A percentile compares a stretch with the other conserved stretches of the same genome.
These are phyloP conservation scores for Amyloporia xantha DNA, from an alignment of 768 basidiomycete genomes.

Conservation along the genomic window DNA sequence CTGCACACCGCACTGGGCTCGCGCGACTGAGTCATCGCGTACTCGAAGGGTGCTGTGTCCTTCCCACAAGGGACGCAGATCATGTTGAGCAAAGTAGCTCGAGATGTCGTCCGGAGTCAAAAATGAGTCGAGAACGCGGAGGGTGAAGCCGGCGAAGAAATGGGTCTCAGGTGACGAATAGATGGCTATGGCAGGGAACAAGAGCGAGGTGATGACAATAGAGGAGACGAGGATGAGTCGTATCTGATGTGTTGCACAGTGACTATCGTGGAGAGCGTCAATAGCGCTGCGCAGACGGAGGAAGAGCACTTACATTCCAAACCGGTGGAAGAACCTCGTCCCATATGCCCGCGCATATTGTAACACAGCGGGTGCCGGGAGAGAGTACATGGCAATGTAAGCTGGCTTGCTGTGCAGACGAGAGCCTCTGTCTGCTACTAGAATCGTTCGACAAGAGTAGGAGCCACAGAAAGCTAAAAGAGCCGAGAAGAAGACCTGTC, in stretches of 20 bases:
- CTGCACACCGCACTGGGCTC: constrained; percentile 63
- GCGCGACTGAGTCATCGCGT: constrained; percentile 63
- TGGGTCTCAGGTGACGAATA: constrained; percentile 71
- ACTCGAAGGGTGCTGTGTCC: constrained; percentile 55
- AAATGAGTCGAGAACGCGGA: constrained; percentile 57
- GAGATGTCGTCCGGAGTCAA: constrained; percentile 46
- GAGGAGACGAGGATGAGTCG: constrained; percentile 83
- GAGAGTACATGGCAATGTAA: constrained; percentile 5
- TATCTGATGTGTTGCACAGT: constrained; percentile 87
- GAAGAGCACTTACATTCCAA: constrained; percentile 73
- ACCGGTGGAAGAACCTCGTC: constrained; percentile 55
- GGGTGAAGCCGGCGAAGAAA: constrained; percentile 45
- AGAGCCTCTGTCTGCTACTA: too few species aligned
- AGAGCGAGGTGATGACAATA: constrained; percentile 82
- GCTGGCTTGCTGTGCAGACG: too few species aligned
- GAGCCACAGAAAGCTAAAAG: too few species aligned
- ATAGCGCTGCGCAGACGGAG: background rate
- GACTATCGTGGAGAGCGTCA: constrained; percentile 40
- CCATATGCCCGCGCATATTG: constrained; percentile 34
- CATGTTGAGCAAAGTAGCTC: constrained; percentile 47
- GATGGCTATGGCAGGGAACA: constrained; percentile 84
- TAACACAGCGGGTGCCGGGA: constrained; percentile 11
- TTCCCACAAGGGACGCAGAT: constrained; percentile 70
- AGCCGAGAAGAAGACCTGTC: too few species aligned
- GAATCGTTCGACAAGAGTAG: too few species aligned